Conservation (phyloP, 202 grass and related monocot genomes). For the Brachypodium distachyon region DNA sequence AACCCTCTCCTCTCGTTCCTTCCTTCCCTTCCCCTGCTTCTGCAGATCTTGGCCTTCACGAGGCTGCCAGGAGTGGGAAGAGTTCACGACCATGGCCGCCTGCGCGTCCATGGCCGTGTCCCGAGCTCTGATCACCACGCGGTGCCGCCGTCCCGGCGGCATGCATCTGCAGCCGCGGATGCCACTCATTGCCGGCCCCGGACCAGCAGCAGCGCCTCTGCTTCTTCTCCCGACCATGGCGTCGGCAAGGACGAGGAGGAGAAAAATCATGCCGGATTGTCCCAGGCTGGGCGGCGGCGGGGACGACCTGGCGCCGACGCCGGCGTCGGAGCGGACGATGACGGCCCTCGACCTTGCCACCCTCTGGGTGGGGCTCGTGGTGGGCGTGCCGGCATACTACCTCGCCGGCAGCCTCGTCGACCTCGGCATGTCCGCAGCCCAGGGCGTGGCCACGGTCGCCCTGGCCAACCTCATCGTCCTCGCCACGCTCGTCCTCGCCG, state of each 20-base stretch:
- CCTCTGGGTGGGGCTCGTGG: conserved; percentile 81
- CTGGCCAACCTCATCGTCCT: conserved; percentile 54
- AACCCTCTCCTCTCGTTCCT: neutral
- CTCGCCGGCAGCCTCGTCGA: conserved; percentile 88
- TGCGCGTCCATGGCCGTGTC: conserved; percentile 18
- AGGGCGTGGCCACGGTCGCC: conserved; percentile 62
- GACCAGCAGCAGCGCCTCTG: neutral
- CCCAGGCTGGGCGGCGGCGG: neutral
- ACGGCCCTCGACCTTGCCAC: conserved; percentile 62
- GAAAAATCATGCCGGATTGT: conserved; percentile 5
- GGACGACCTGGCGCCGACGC: conserved; percentile 45
- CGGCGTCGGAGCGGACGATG: conserved; percentile 52
- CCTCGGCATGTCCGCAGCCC: conserved; percentile 86
- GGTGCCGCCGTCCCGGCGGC: neutral
- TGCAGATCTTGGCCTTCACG: neutral
- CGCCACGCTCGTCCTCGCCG: neutral
- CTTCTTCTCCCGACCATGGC: neutral
- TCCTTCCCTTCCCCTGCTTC: neutral
- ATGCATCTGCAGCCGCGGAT: neutral
- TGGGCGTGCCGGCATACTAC: conserved; percentile 80
- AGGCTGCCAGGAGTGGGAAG: neutral
- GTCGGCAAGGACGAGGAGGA: neutral
- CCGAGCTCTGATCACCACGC: neutral
- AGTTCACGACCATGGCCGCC: neutral
- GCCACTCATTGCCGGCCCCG: conserved; percentile 4